Base-by-base conservation (phyloP, 768 basidiomycete genomes). In the Podaxis carcinomalis region DNA sequence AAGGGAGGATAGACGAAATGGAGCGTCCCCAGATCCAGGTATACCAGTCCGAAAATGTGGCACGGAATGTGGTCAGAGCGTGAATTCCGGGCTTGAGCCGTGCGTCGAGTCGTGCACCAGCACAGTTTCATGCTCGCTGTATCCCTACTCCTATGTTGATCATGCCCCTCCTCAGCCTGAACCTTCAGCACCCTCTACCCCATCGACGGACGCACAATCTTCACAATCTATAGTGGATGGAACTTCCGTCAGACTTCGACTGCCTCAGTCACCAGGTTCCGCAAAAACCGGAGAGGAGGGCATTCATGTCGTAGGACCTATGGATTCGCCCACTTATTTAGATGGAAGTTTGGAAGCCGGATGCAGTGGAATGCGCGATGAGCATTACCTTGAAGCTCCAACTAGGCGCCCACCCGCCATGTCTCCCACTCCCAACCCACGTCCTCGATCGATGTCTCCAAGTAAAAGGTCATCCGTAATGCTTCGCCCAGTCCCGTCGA, bases 81-180 rank as follows among this genome's bases (percentile, higher is more conserved):
- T 14, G 13, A 37, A 21, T 11, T 19, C 19, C n/a, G n/a, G 47
- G 21, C 47, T 13, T 14, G 19, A 25, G 21, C 19, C 11, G 13
- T 1, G 19, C 19, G 21, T 37, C 35, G 19, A 9, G 16, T 16
- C 10, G 10, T n/a, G 5, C 35, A 21, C 35, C 10, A 35, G 14
- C 21, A 51, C 50, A 6, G 51, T 64, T 21, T 56, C 64, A 1
- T 65, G 54, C 51, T 65, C 64, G 13, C 39, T 65, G 47, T 55
- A 60, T 28, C 64, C 64, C 21, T 36, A 51, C 44, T 59, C 61
- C 4, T 60, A 47, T 42, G 46, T 42, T 21, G 44, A 58, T 28
- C 58, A 47, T 47, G 47, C 25, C 23, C 46, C 51, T 35, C 23
- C 19, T 51, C 60, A n/a, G 37, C 61, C 25, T 40, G 49, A 5